These are phyloP conservation scores for Neonectria coccinea DNA, from an alignment of 2,329 filamentous ascomycete species.

Conservation along the genomic window DNA sequence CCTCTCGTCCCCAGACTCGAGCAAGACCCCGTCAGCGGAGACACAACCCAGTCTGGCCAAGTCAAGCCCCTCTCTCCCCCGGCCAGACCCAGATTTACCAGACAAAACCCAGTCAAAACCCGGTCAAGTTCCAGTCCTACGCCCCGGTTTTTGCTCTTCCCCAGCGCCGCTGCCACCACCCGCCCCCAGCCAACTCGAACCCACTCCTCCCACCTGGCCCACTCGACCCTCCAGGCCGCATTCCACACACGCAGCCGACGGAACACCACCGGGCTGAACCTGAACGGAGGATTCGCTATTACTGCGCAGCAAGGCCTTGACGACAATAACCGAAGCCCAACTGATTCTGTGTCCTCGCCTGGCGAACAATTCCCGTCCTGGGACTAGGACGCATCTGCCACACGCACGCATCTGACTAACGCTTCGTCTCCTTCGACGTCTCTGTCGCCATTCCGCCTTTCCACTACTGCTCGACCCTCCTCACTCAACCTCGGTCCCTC, in stretches of 20 bases:
- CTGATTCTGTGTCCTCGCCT: constrained; percentile 9
- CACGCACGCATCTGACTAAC: constrained; percentile 4
- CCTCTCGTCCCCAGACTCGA: constrained; percentile 1
- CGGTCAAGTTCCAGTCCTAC: constrained; percentile 7
- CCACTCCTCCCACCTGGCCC: constrained; percentile 3
- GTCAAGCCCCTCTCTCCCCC: not conserved
- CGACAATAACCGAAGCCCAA: constrained; percentile 22
- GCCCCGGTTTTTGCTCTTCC: constrained; percentile 25
- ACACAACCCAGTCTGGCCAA: not conserved
- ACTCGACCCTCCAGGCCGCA: constrained; percentile 1
- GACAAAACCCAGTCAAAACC: constrained; percentile 1
- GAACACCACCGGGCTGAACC: not conserved
- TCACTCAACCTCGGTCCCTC: constrained; percentile 1
- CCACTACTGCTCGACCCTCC: not conserved
- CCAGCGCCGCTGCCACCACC: constrained; percentile 14
- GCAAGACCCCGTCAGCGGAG: not conserved
- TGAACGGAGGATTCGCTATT: not conserved
- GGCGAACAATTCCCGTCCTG: constrained; percentile 8
- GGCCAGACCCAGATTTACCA: not conserved
- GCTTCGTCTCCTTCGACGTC: constrained; percentile 4
- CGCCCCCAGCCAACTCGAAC: constrained; percentile 14
- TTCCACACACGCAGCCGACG: not conserved
- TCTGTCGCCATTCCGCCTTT: not conserved
- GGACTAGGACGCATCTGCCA: constrained; percentile 19
- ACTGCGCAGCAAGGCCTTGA: constrained; percentile 17